phyloP scores from a whole-genome alignment of 2,329 filamentous ascomycete genomes.

The Drechslerella coelobrocha region DNA sequence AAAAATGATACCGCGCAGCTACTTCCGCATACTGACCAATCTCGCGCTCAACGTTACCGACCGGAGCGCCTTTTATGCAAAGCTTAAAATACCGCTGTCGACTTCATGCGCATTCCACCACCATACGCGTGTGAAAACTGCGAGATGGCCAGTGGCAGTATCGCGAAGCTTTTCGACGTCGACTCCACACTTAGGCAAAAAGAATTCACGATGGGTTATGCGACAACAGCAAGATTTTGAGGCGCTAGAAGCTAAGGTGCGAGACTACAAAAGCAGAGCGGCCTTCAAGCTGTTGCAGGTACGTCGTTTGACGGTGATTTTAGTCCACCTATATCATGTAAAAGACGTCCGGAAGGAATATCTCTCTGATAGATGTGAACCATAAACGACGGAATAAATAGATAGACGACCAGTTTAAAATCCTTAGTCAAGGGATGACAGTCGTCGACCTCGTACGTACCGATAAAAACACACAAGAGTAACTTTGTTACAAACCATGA shows the following conservation, averaged over 20 bases:
- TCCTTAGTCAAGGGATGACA: constrained; percentile 82
- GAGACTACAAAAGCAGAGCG: constrained; percentile 84
- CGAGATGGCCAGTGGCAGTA: neutral
- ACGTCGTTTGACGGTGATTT: constrained; percentile 8
- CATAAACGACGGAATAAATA: constrained; percentile 58
- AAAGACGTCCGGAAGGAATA: neutral
- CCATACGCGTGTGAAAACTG: neutral
- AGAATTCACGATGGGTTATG: constrained; percentile 73
- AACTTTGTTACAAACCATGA: neutral
- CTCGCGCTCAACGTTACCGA: constrained; percentile 16
- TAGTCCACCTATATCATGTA: neutral
- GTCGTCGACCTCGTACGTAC: constrained; percentile 80
- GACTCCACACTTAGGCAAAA: neutral
- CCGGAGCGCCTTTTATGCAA: constrained; percentile 39
- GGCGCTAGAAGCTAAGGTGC: constrained; percentile 75
- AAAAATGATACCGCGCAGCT: constrained; percentile 36
- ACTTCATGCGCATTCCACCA: constrained; percentile 28
- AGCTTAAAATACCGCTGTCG: constrained; percentile 26
- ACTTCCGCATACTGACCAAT: constrained; percentile 26
- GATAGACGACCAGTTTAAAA: constrained; percentile 74
- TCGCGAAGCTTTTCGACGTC: constrained; percentile 31
- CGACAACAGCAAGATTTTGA: constrained; percentile 78
- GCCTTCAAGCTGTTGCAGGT: constrained; percentile 93
- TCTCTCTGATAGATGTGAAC: neutral
- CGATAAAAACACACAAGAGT: neutral